Base-by-base conservation (phyloP, 768 basidiomycete genomes). In the Guyanaporus albipodus region DNA sequence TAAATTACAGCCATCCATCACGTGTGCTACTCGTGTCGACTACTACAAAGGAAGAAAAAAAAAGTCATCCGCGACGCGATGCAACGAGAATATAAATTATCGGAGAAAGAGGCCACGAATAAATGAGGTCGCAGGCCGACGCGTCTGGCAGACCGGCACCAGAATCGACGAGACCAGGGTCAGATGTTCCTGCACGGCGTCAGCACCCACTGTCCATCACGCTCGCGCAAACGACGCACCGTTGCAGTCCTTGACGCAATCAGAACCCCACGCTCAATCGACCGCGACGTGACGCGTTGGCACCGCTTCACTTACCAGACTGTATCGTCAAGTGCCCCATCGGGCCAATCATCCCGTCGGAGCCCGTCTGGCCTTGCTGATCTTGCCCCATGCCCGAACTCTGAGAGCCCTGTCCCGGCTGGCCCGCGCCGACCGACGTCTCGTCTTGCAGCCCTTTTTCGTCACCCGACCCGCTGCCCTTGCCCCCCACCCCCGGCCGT, bases 401-500 rank as follows among this genome's bases (percentile, higher is more conserved):
- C 27, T 48, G 56, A 3, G 17, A 11, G 22, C 39, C 27, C 39
- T 46, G 56, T 2, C 34, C 46, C 2, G 28, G 9, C 24, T 48
- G 46, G 8, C 38, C 54, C 8, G 26, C 35, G 11, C 24, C 36
- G 14, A 36, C 44, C 6, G 42, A 22, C 23, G 54, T 12, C 19
- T 61, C 64, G 17, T 51, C 61, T 23, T 48, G 54, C 34, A 56
- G 12, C 6, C 46, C 55, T 29, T 54, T 53, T 10, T 67, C 64
- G 19, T 60, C 60, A 5, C 46, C 55, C 33, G 44, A 56, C 14
- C 50, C 56, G 60, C 19, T 51, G 44, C 45, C 52, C 53, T 68
- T 68, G 24, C 62, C n/a, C n/a, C n/a, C 60, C 7, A 71, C 48
- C 37, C 46, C 23, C 10, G 72, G 64, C 33, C 77, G 67, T 4